A percentile compares a stretch with the other conserved stretches of the same genome.
Evolutionary conservation across 2,329 filamentous ascomycete genomes (phyloP).

Genomic region (Elsinoe australis): DNA sequence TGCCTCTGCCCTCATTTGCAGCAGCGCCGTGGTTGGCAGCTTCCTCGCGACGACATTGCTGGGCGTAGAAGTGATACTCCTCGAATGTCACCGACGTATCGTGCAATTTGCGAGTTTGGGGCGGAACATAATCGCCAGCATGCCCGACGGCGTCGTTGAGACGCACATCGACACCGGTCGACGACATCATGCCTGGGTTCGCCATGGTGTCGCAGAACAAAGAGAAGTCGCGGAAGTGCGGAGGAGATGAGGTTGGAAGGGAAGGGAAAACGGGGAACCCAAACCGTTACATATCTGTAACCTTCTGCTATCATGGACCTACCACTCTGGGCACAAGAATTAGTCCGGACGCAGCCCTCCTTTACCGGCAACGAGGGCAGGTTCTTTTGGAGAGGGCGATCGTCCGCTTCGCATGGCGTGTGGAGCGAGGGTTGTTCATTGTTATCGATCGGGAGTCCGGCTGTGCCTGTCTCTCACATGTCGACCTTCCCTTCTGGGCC

Average conservation of each 20-base stretch:
- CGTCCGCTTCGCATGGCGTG: background rate
- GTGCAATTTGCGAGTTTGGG: constrained; percentile 26
- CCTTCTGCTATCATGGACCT: background rate
- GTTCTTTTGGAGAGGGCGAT: background rate
- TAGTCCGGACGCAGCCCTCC: too few relatives aligned
- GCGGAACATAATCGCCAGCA: constrained; percentile 23
- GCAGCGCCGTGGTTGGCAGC: constrained; percentile 20
- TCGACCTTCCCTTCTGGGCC: constrained; percentile 3
- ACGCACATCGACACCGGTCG: constrained; percentile 12
- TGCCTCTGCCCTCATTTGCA: constrained; percentile 20
- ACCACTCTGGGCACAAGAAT: background rate
- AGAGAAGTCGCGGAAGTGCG: background rate
- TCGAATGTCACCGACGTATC: constrained; percentile 25
- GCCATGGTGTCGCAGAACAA: constrained; percentile 14
- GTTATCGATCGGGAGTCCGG: constrained; percentile 14
- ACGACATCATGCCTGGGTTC: constrained; percentile 8
- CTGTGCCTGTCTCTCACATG: background rate
- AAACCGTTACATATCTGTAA: constrained; percentile 13
- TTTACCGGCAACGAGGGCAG: too few relatives aligned
- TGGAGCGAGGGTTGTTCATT: background rate
- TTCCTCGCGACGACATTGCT: constrained; percentile 21
- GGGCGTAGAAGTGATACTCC: constrained; percentile 24
- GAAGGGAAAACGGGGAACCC: background rate
- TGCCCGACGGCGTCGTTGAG: constrained; percentile 2
- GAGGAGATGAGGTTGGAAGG: background rate